phyloP scores from a whole-genome alignment of 2,329 filamentous ascomycete genomes.

The Botryotinia narcissicola region DNA sequence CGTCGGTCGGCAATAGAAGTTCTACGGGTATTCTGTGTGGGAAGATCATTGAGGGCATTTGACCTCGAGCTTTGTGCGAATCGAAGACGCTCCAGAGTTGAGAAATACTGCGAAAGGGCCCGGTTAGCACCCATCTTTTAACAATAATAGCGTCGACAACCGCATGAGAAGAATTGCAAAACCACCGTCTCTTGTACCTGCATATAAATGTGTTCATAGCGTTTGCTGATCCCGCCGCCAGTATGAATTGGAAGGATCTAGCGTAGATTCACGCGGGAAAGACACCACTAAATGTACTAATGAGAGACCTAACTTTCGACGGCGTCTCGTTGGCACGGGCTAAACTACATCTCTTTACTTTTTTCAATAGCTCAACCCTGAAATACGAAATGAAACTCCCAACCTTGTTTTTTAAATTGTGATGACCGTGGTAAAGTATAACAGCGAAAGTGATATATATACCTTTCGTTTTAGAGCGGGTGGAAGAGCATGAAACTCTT shows the following conservation, averaged over 20 bases:
- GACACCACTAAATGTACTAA: conserved; percentile 15
- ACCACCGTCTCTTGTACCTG: conserved; percentile 15
- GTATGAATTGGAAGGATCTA: conserved; percentile 14
- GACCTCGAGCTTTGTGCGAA: conserved; percentile 53
- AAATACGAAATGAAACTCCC: conserved; percentile 1
- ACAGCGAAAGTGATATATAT: conserved; percentile 33
- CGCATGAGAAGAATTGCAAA: conserved; percentile 9
- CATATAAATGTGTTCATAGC: conserved; percentile 23
- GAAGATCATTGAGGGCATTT: conserved; percentile 35
- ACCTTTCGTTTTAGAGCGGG: conserved; percentile 53
- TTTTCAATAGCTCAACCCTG: conserved; percentile 10
- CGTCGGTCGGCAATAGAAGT: conserved; percentile 34
- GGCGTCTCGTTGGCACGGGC: conserved; percentile 1
- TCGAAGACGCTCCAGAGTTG: conserved; percentile 66
- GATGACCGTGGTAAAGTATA: conserved; percentile 11
- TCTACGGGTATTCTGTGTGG: conserved; percentile 32
- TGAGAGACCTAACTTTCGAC: conserved; percentile 7
- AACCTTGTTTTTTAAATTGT: conserved; percentile 11
- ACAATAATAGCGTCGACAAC: conserved; percentile 18
- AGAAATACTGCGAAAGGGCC: conserved; percentile 60
- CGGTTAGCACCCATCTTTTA: conserved; percentile 12
- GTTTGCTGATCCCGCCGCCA: conserved; percentile 18
- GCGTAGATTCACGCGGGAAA: not conserved
- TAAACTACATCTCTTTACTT: conserved; percentile 14
- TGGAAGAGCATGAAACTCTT: conserved; percentile 51